A percentile compares a stretch with the other conserved stretches of the same genome.
phyloP scores from a whole-genome alignment of 2,329 filamentous ascomycete genomes.

The Epichloe typhina region DNA sequence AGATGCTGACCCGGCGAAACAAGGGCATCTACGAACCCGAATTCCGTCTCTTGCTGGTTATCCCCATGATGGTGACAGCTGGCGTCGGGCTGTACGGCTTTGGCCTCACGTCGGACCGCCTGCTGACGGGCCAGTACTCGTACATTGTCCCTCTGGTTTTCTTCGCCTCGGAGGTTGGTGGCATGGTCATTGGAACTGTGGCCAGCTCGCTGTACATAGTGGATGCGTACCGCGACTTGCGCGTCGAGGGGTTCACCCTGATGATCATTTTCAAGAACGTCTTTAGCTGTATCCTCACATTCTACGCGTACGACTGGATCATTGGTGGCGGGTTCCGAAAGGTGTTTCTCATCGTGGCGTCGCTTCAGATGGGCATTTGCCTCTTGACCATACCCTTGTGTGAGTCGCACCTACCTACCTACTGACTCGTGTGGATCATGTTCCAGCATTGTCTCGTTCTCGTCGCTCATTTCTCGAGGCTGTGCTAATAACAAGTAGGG shows the following conservation, averaged over 20 bases:
- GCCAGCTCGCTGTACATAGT: conserved; percentile 79
- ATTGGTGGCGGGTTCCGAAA: conserved; percentile 45
- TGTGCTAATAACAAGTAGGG: conserved; percentile 34
- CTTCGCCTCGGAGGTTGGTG: conserved; percentile 71
- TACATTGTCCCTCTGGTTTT: conserved; percentile 70
- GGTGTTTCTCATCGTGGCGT: conserved; percentile 57
- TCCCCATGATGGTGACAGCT: conserved; percentile 69
- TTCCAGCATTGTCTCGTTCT: too few species aligned
- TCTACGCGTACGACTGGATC: conserved; percentile 75
- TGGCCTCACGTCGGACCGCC: conserved; percentile 55
- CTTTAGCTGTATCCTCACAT: conserved; percentile 78
- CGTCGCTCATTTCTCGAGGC: too few species aligned
- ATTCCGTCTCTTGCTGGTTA: conserved; percentile 70
- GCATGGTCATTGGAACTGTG: conserved; percentile 86
- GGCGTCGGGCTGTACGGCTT: conserved; percentile 75
- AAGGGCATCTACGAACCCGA: conserved; percentile 81
- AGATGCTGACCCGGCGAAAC: conserved; percentile 59
- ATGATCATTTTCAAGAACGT: conserved; percentile 91
- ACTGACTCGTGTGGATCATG: too few species aligned
- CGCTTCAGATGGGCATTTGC: conserved; percentile 68
- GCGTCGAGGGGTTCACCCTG: conserved; percentile 80
- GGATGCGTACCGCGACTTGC: conserved; percentile 77
- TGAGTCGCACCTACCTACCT: conserved; percentile 34
- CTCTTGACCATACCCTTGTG: conserved; percentile 62
- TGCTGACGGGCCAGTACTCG: conserved; percentile 41